Percentiles rank a stretch among this genome's conserved stretches.
These are phyloP conservation scores for Leucocoprinus sp. DNA, from an alignment of 768 basidiomycete species.

Conservation along the genomic window DNA sequence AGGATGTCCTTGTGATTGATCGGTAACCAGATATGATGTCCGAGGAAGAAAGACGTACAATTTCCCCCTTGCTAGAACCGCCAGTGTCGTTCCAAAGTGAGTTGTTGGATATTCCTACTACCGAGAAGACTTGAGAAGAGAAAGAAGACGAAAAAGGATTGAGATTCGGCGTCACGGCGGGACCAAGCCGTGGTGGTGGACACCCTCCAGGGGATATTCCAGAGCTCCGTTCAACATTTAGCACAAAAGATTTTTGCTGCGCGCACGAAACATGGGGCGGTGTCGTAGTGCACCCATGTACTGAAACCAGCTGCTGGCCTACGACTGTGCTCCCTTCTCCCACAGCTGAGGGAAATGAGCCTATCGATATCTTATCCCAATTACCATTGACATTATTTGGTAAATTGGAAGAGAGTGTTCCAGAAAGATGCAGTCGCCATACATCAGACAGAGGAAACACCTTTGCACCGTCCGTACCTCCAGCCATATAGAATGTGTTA, in stretches of 20 bases:
- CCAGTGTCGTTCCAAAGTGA: conserved; percentile 61
- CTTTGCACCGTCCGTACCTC: conserved; percentile 49
- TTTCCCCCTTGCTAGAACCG: conserved; percentile 59
- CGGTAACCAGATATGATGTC: neutral
- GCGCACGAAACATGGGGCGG: conserved; percentile 43
- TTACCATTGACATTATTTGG: conserved; percentile 40
- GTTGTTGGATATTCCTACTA: conserved; percentile 60
- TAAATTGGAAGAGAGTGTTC: conserved; percentile 64
- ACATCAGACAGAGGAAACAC: conserved; percentile 51
- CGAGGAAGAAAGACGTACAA: conserved; percentile 36
- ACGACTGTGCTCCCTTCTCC: conserved; percentile 56
- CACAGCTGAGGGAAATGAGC: conserved; percentile 29
- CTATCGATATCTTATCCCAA: conserved; percentile 47
- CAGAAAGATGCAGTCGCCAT: conserved; percentile 64
- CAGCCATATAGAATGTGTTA: conserved; percentile 67
- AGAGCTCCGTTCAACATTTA: conserved; percentile 32
- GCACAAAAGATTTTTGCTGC: conserved; percentile 47
- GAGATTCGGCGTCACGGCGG: conserved; percentile 52
- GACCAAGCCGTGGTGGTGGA: conserved; percentile 57
- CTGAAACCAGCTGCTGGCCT: conserved; percentile 39
- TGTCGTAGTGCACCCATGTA: conserved; percentile 54
- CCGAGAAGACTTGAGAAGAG: conserved; percentile 54
- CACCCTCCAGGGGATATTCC: conserved; percentile 40
- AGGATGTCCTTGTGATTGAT: conserved; percentile 43
- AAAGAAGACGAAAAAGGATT: conserved; percentile 51